Conservation (phyloP, 192 early-diverging fungal species). For the Backusella psychrophila region DNA sequence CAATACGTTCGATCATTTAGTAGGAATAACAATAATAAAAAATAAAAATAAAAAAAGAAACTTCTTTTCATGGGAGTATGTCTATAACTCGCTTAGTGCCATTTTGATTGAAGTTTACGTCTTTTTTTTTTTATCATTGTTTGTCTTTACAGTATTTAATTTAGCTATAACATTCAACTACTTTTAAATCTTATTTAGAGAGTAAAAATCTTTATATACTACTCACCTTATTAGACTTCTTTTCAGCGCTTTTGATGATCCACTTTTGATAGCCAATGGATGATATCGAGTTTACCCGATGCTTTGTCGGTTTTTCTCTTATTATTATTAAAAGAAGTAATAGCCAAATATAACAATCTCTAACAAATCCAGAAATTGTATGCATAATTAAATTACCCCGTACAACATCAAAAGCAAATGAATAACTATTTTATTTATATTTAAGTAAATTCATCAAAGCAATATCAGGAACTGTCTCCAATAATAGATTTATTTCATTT, state of each 20-base stretch:
- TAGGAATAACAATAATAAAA: not conserved
- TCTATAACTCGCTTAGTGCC: not conserved
- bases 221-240: not conserved
- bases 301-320: not conserved
- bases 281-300: not conserved
- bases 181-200: not conserved
- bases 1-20: not conserved
- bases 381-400: not conserved
- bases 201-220: not conserved
- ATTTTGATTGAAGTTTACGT: not conserved
- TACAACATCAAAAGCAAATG: not conserved
- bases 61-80: not conserved
- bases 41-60: not conserved
- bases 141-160: not conserved
- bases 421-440: not conserved
- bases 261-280: not conserved
- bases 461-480: not conserved
- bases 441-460: not conserved
- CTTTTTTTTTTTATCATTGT: not conserved
- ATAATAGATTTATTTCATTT: not conserved
- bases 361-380: not conserved
- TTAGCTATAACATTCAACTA: not conserved
- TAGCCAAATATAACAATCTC: constrained; percentile 1
- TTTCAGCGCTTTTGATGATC: not conserved
- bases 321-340: not conserved